Evolutionary conservation across 768 basidiomycete genomes (phyloP).

Genomic region (Suillus weaverae): DNA sequence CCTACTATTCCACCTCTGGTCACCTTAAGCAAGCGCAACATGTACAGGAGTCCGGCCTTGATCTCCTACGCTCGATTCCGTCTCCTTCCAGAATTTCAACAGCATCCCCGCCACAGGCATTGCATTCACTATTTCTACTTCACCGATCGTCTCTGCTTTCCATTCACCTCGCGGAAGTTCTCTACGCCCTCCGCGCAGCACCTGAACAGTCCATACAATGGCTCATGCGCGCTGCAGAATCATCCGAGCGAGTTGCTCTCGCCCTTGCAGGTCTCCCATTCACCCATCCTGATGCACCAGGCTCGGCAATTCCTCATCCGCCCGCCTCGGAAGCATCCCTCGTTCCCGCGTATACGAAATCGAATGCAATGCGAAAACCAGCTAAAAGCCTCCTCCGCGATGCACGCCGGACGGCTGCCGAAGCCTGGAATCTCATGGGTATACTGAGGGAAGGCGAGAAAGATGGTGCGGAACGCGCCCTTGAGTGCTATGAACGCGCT

Average conservation of each 20-base stretch:
- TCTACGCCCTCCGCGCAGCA: slow-evolving; percentile 48
- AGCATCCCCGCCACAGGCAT: slow-evolving; percentile 53
- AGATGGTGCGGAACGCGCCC: slow-evolving; percentile 38
- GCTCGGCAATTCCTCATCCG: slow-evolving; percentile 34
- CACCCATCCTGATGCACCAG: slow-evolving; percentile 34
- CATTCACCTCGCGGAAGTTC: slow-evolving; percentile 72
- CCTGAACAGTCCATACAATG: slow-evolving; percentile 50
- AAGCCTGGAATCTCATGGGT: slow-evolving; percentile 76
- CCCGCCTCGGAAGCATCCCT: slow-evolving; percentile 43
- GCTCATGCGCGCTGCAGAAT: slow-evolving; percentile 61
- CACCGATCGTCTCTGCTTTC: slow-evolving; percentile 76
- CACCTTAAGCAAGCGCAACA: slow-evolving; percentile 54
- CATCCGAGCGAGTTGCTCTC: slow-evolving; percentile 63
- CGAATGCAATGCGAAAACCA: slow-evolving; percentile 50
- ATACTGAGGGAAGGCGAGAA: slow-evolving; percentile 51
- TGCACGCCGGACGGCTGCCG: slow-evolving; percentile 66
- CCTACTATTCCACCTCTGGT: slow-evolving; percentile 62
- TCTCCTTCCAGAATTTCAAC: slow-evolving; percentile 43
- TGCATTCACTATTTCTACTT: slow-evolving; percentile 66
- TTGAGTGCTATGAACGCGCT: slow-evolving; percentile 69
- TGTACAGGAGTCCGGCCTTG: slow-evolving; percentile 56
- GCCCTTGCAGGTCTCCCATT: slow-evolving; percentile 47
- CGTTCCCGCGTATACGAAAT: slow-evolving; percentile 44
- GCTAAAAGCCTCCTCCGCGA: slow-evolving; percentile 64
- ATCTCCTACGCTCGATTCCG: slow-evolving; percentile 54